Evolutionary conservation across 768 basidiomycete genomes (phyloP), one percentile per base, ranked within the genome.

Genomic region (Boletus barrowsii): DNA sequence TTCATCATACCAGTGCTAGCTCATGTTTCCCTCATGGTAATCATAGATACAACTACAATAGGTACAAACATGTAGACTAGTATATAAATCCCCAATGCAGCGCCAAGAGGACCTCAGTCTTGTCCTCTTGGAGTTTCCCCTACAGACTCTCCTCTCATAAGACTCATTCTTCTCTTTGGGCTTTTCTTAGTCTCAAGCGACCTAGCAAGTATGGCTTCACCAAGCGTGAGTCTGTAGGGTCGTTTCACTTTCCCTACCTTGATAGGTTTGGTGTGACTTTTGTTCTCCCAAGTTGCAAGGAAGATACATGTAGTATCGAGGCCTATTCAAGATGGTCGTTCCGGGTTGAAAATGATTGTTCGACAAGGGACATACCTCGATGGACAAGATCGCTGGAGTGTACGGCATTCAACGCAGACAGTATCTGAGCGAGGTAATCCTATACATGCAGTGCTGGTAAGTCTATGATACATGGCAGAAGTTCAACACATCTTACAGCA

Each of bases 401-500:
- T 2, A 92, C 66, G 0, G 81, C 80, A 53, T 86, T 83, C 48
- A 93, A 68, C 0, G 81, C 90, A 3, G 82, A 79, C 1, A 93
- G 70, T 36, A 90, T 83, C 65, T 93, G 90, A 0, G 73, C 74
- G 1, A 90, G 74, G 61, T 91, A 93, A 53, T 89, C 90, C 87
- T 91, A 55, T 37, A 55, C 20, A 14, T 44, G n/a, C 17, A 46
- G 30, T 22, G 13, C 47, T 10, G 26, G 24, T 58, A 29, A 55
- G 49, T 39, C 15, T 15, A 22, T 36, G 20, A 3, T 13, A 4
- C 10, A 42, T 17, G 39, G 39, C 42, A 33, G 15, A 49, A 59
- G 30, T 13, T 44, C 49, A 17, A 65, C 3, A 24, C 10, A 7
- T 59, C 82, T 49, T 59, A 91, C 89, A 39, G 79, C 77, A 17